A percentile compares a stretch with the other conserved stretches of the same genome.
phyloP scores from a whole-genome alignment of 2,329 filamentous ascomycete genomes.

The Juglanconis sp. region DNA sequence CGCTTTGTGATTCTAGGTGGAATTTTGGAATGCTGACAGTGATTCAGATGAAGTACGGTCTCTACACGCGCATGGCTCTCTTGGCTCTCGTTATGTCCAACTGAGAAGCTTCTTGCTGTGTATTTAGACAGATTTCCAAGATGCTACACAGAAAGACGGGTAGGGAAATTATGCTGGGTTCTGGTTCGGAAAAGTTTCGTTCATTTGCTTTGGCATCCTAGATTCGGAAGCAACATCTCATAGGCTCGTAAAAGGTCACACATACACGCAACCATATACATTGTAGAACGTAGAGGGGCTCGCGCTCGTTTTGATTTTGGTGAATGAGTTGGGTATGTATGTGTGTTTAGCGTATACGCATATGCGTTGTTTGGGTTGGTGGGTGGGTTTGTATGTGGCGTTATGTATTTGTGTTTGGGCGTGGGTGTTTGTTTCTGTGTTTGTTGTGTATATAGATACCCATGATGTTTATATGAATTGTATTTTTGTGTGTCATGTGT shows the following conservation, averaged over 20 bases:
- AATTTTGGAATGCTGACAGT: constrained; percentile 17
- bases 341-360: constrained; percentile 18
- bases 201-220: not conserved
- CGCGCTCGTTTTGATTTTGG: constrained; percentile 1
- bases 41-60: constrained; percentile 86
- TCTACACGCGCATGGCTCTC: constrained; percentile 97
- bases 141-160: not conserved
- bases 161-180: not conserved
- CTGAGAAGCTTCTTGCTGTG: constrained; percentile 22
- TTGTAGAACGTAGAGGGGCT: constrained; percentile 17
- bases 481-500: not conserved
- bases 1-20: constrained; percentile 35
- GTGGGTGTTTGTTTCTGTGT: constrained; percentile 18
- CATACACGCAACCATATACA: constrained; percentile 17
- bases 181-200: constrained; percentile 3
- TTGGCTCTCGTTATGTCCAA: constrained; percentile 82
- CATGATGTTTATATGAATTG: not conserved
- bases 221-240: not conserved
- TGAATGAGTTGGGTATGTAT: not conserved
- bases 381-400: constrained; percentile 12
- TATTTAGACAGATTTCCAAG: constrained; percentile 6
- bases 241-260: constrained; percentile 22
- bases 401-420: constrained; percentile 14
- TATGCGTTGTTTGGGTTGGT: constrained; percentile 12
- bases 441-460: constrained; percentile 20